These are phyloP conservation scores for Colletotrichum noveboracense DNA, from an alignment of 2,329 filamentous ascomycete genomes.

Conservation along the genomic window DNA sequence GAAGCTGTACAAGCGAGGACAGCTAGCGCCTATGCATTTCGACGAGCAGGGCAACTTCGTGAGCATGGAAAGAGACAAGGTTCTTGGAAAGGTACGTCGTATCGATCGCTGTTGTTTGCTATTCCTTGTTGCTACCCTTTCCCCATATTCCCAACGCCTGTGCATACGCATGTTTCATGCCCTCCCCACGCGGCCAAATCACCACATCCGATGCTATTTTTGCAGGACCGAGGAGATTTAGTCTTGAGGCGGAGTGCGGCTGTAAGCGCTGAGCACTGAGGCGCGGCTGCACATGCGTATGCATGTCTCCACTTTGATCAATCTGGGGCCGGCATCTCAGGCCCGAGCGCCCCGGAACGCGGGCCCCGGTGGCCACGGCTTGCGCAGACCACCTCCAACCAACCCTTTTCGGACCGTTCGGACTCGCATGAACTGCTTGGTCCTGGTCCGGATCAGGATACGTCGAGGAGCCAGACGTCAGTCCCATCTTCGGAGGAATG, in stretches of 20 bases:
- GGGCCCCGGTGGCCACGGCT: neutral
- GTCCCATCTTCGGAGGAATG: conserved; percentile 1
- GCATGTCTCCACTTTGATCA: neutral
- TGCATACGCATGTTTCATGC: conserved; percentile 7
- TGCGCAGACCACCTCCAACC: neutral
- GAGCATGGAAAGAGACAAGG: conserved; percentile 84
- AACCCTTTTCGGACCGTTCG: neutral
- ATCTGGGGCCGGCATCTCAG: neutral
- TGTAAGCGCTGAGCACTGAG: conserved; percentile 37
- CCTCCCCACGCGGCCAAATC: neutral
- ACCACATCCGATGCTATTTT: conserved; percentile 7
- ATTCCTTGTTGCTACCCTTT: conserved; percentile 9
- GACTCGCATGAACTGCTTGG: conserved; percentile 13
- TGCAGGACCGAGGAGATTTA: conserved; percentile 8
- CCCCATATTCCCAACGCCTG: neutral
- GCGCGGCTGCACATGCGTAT: conserved; percentile 31
- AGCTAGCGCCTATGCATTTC: conserved; percentile 80
- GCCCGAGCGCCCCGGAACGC: neutral
- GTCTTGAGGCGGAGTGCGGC: conserved; percentile 18
- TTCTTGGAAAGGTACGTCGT: conserved; percentile 76
- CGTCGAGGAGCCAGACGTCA: neutral
- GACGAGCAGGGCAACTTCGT: conserved; percentile 84
- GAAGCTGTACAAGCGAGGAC: conserved; percentile 85
- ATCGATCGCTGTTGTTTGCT: conserved; percentile 19
- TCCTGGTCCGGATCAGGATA: neutral